phyloP scores from a whole-genome alignment of 2,329 filamentous ascomycete species.

The Cordyceps pruinosa region DNA sequence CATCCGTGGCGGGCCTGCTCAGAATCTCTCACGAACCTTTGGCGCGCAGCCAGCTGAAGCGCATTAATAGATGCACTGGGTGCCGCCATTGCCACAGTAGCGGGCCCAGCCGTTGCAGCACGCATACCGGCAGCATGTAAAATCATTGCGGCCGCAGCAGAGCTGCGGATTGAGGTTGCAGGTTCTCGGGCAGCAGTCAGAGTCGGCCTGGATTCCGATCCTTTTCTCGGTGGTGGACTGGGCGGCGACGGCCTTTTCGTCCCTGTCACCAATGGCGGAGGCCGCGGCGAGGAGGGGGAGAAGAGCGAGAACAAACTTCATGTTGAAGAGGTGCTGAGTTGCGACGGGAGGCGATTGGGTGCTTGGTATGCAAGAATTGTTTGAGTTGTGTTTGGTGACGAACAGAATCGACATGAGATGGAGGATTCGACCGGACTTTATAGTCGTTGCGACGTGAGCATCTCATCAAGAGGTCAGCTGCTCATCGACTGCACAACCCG shows the following conservation, averaged over 20 bases:
- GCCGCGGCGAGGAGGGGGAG: background rate
- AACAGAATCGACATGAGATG: background rate
- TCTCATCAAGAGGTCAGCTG: background rate
- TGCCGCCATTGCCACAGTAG: constrained; percentile 7
- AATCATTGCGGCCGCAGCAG: constrained; percentile 5
- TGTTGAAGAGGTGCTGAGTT: background rate
- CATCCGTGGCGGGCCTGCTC: too few relatives aligned
- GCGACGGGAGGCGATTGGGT: too few relatives aligned
- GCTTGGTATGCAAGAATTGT: too few relatives aligned
- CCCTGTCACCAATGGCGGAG: background rate
- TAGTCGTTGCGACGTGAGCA: background rate
- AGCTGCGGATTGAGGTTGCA: constrained; percentile 6
- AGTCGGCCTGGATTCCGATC: too few relatives aligned
- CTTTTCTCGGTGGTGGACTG: too few relatives aligned
- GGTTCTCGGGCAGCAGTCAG: too few relatives aligned
- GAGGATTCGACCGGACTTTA: background rate
- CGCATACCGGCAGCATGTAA: constrained; percentile 11
- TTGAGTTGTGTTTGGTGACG: background rate
- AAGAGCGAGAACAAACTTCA: constrained; percentile 2
- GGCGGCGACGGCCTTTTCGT: background rate
- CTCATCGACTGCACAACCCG: background rate
- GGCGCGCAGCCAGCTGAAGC: background rate
- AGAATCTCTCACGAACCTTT: background rate
- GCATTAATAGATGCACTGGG: background rate
- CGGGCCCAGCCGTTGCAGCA: constrained; percentile 4